Base-by-base conservation (phyloP, 2,329 filamentous ascomycete genomes). In the Orbilia blumenaviensis region DNA sequence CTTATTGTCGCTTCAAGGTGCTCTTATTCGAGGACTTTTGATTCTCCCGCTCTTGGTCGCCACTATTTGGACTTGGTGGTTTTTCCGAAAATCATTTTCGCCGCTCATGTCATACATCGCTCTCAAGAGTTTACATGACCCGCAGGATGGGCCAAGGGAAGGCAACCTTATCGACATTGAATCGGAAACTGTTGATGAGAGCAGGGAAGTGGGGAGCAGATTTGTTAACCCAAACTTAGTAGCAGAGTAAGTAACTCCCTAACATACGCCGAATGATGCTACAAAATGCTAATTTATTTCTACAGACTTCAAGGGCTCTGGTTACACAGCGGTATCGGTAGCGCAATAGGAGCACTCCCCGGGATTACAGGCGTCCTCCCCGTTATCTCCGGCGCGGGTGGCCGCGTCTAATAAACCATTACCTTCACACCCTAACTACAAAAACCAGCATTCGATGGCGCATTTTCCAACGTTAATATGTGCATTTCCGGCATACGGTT, bases 41-140 rank as follows among this genome's bases (percentile, higher is more conserved):
- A 86, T 97, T 18, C 82, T 91, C 0, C 96, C 95, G 2, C 86
- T 99, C 2, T 85, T 96, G 3, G 85, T 90, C 8, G 88, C 89
- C 32, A 97, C 94, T 0, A 85, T 96, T 14, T 98, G 94, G 94
- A 97, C 96, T 81, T 91, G 88, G 78, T 92, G 92, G 82, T 91
- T 92, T 79, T 98, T 92, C 81, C 87, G 88, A 46, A 87, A 88
- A 48, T 91, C 91, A 0, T 99, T 95, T 80, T 91, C 93, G 80
- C 94, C 95, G 0, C 84, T 99, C 74, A 97, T 94, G 83, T 91
- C 89, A 79, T 97, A 95, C 82, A 98, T 99, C 81, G 93, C 96
- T 27, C 85, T 99, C 48, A 88, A 92, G 78, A 96, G 93, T 80
- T 92, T 99, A 73, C 88, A 90, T 78, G 86, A 88, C 25, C 86